Base-by-base conservation (phyloP, 192 early-diverging fungal genomes). In the Radiomyces spectabilis region DNA sequence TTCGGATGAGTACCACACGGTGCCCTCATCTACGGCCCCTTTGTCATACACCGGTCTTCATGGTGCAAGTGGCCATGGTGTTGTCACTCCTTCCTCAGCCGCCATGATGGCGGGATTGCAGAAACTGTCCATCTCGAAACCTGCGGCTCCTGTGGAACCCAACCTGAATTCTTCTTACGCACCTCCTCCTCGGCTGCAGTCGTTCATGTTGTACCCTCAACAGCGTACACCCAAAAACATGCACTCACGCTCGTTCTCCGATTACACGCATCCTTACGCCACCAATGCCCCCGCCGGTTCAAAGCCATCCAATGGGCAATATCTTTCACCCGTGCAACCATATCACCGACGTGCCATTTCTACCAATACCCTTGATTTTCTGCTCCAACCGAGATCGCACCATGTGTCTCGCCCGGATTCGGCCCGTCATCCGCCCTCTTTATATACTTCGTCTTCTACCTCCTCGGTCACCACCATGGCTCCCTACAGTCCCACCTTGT, bases 241-340 rank as follows among this genome's bases (percentile, higher is more conserved):
- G n/a, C 68, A 69, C 37, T 39, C 61, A 21, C 61, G 68, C 9
- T 69, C 68, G 9, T 59, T 48, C 29, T 69, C 68, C 31, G 68
- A 69, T 29, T 69, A 59, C 38, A 63, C 61, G n/a, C 68, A 69
- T 43, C 60, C 66, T 42, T 69, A 63, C 24, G 7, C 29, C 7
- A 47, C 45, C 24, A 47, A 3, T 13, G 24, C 45, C 8, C 42
- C 42, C 5, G 24, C 45, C 8, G 10, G 24, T 15, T 8, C 45
- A 6, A 4, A 15, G 3, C 22, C 12, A 8, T 12, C 45, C 22
- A 26, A 19, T 19, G 45, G 45, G 8, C 13, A 27, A 27, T 21
- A 27, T 2, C 12, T 27, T 24, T 27, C 45, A 13, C 18, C 41
- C 9, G 22, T 12, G 4, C 45, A 47, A 5, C 19, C 10, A 27